These are phyloP conservation scores for Sporobolomyces roseus DNA, from an alignment of 768 basidiomycete species.

Conservation along the genomic window DNA sequence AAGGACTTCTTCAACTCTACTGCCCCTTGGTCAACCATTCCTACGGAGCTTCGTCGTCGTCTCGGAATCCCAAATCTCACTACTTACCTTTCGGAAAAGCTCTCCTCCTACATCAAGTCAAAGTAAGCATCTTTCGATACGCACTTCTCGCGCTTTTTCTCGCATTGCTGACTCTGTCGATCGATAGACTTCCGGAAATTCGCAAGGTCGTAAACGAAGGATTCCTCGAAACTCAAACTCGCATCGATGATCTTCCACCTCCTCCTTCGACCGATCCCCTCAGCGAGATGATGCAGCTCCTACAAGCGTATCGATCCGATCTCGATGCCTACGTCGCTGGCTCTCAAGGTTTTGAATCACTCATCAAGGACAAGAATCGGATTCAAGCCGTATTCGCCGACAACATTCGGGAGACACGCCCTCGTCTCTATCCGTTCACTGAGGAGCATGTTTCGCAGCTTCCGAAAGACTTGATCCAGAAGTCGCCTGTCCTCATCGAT, in stretches of 20 bases:
- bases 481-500: background rate
- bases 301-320: slow-evolving; percentile 7
- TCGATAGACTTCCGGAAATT: slow-evolving; percentile 26
- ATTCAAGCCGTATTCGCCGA: slow-evolving; percentile 11
- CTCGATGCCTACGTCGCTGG: slow-evolving; percentile 26
- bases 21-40: slow-evolving; percentile 56
- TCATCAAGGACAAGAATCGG: slow-evolving; percentile 30
- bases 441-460: no score
- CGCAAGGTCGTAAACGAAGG: slow-evolving; percentile 1
- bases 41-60: slow-evolving; percentile 44
- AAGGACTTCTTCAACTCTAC: slow-evolving; percentile 55
- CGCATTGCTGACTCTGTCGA: background rate
- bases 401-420: background rate
- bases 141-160: background rate
- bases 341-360: background rate
- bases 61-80: slow-evolving; percentile 62
- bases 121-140: slow-evolving; percentile 53
- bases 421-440: no score
- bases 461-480: background rate
- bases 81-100: slow-evolving; percentile 54
- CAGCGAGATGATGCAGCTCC: slow-evolving; percentile 30
- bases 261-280: slow-evolving; percentile 38
- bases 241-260: slow-evolving; percentile 2
- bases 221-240: background rate
- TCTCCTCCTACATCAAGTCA: slow-evolving; percentile 57